phyloP scores from a whole-genome alignment of 176 grass and related monocot genomes.

The Alloteropsis semialata region DNA sequence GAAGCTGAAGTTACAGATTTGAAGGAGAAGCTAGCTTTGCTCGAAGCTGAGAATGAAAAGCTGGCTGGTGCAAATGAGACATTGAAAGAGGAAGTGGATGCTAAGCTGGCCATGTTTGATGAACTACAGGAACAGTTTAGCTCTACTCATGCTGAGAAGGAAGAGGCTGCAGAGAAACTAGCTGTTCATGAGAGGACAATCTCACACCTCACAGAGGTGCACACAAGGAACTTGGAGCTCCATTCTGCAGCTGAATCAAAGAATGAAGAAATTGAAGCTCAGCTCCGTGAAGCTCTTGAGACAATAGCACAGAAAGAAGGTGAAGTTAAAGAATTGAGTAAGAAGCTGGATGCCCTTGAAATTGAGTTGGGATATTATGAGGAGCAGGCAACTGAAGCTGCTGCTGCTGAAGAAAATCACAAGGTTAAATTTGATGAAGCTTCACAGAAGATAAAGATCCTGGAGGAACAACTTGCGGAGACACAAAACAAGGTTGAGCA shows the following conservation, averaged over 20 bases:
- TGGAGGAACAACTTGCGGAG: slow-evolving; percentile 51
- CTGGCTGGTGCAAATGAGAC: slow-evolving; percentile 31
- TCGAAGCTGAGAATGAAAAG: slow-evolving; percentile 52
- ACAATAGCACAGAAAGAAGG: slow-evolving; percentile 49
- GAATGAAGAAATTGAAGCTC: slow-evolving; percentile 46
- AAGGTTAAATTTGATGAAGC: slow-evolving; percentile 51
- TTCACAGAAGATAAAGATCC: slow-evolving; percentile 31
- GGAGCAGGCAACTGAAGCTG: slow-evolving; percentile 63
- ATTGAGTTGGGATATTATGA: slow-evolving; percentile 66
- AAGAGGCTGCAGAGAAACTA: slow-evolving; percentile 46
- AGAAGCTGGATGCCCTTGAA: slow-evolving; percentile 77
- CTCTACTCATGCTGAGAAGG: slow-evolving; percentile 50
- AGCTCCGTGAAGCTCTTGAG: slow-evolving; percentile 47
- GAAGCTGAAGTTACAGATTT: slow-evolving; percentile 41
- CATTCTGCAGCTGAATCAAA: slow-evolving; percentile 49
- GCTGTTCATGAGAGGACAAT: slow-evolving; percentile 52
- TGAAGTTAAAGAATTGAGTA: slow-evolving; percentile 65
- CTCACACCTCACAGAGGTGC: slow-evolving; percentile 46
- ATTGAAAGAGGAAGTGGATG: slow-evolving; percentile 52
- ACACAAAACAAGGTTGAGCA: slow-evolving; percentile 46
- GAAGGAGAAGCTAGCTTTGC: slow-evolving; percentile 46
- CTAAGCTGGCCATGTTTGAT: slow-evolving; percentile 41
- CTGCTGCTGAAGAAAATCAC: slow-evolving; percentile 44
- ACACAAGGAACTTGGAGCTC: slow-evolving; percentile 53
- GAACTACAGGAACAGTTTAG: slow-evolving; percentile 58